A percentile compares a stretch with the other conserved stretches of the same genome.
Conservation (phyloP, 768 basidiomycete genomes). For the Termitomyces sp. region DNA sequence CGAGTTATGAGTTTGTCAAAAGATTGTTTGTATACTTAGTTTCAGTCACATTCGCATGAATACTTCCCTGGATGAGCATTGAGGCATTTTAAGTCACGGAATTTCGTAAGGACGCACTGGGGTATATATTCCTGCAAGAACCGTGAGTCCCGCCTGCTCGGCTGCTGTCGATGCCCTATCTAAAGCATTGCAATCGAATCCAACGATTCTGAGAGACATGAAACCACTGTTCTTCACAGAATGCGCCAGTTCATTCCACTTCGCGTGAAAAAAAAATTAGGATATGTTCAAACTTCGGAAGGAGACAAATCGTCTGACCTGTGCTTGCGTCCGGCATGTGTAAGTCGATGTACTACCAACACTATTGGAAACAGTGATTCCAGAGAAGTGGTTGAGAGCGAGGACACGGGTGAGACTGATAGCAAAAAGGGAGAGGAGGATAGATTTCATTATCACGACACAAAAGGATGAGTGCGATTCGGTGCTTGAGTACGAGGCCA, state of each 20-base stretch:
- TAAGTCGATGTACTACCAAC: constrained; percentile 18
- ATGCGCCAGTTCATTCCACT: constrained; percentile 29
- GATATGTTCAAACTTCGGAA: not conserved
- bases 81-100: not conserved
- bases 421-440: not conserved
- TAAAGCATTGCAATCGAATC: constrained; percentile 31
- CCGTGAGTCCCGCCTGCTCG: constrained; percentile 20
- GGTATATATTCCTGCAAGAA: constrained; percentile 29
- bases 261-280: not conserved
- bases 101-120: constrained; percentile 14
- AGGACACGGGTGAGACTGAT: constrained; percentile 5
- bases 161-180: constrained; percentile 27
- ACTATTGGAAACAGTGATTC: constrained; percentile 26
- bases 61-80: not conserved
- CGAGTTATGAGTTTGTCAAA: not conserved
- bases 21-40: not conserved
- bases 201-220: constrained; percentile 26
- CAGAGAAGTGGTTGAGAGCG: constrained; percentile 26
- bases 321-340: constrained; percentile 27
- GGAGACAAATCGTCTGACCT: constrained; percentile 15
- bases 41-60: not conserved
- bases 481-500: not conserved
- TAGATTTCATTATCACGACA: not conserved
- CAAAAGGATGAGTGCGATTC: not conserved
- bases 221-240: constrained; percentile 24